Base-by-base conservation (phyloP, 2,329 filamentous ascomycete species). In the Colletotrichum viniferum region DNA sequence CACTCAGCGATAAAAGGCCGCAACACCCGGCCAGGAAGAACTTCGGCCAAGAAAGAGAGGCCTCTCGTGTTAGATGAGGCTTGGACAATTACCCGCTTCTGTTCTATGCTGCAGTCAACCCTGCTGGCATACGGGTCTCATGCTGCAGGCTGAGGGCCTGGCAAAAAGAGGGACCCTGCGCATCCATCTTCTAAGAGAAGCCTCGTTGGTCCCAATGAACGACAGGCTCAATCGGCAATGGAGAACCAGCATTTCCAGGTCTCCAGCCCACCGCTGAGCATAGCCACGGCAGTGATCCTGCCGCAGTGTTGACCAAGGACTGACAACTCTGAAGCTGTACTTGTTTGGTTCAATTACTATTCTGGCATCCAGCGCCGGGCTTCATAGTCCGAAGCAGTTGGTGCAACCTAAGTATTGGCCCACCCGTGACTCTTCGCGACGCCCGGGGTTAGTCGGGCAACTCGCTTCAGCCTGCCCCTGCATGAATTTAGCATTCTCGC, bases 311-410 rank as follows among this genome's bases (percentile, higher is more conserved):
- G 8, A 43, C 8, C 36, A 43, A 43, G 5, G 36, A n/a, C 16
- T 18, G 36, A 18, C 8, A 2, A n/a, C 36, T 43, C 36, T 2
- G 36, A 43, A 43, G 36, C 36, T 43, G 36, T 43, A 43, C 16
- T 43, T 0, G 10, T 1, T 0, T n/a, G 16, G 16, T 43, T 43
- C 36, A 43, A 43, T 0, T 43, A 18, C 1, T 43, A 10, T 43
- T n/a, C 8, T 43, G 36, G 36, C 36, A n/a, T n/a, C 36, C 16
- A 43, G 36, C 36, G 36, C 34, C 13, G 34, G 34, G 7, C 36
- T 38, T 38, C 14, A 38, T 18, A 18, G 36, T 18, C 36, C 36
- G 7, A 14, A 36, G 13, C 34, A 38, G 34, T 16, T 38, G 34
- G 16, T n/a, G 38, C 10, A 10, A 3, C 1, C 1, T 10, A 43